Conservation (phyloP, 1,284 basidiomycete genomes). For the Boletus semigastroideus region DNA sequence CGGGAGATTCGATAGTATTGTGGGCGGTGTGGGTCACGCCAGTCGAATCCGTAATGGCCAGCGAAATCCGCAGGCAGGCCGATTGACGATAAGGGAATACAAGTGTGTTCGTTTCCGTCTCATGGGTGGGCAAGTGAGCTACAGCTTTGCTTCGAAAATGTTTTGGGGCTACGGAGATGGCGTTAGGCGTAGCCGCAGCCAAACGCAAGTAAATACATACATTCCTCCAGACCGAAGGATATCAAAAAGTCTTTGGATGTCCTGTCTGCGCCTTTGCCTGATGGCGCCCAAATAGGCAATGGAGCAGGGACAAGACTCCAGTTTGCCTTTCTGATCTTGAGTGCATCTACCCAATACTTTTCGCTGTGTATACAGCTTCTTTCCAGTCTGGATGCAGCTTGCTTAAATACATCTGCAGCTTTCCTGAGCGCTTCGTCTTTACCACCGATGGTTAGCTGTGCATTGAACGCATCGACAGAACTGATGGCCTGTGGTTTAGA, state of each 20-base stretch:
- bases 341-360: conserved; percentile 75
- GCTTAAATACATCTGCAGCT: conserved; percentile 66
- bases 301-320: conserved; percentile 79
- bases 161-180: conserved; percentile 50
- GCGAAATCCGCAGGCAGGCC: conserved; percentile 57
- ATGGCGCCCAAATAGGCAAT: conserved; percentile 62
- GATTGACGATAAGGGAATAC: conserved; percentile 62
- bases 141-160: conserved; percentile 63
- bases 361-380: conserved; percentile 58
- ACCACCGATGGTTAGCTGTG: conserved; percentile 69
- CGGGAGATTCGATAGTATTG: conserved; percentile 38
- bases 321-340: conserved; percentile 69
- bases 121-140: conserved; percentile 59
- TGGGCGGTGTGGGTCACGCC: conserved; percentile 37
- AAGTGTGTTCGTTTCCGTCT: conserved; percentile 43
- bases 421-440: conserved; percentile 76
- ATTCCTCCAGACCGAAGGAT: conserved; percentile 76
- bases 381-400: conserved; percentile 68
- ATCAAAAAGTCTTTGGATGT: conserved; percentile 77
- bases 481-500: conserved; percentile 60
- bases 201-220: conserved; percentile 41
- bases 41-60: conserved; percentile 38
- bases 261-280: conserved; percentile 71
- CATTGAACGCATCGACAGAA: conserved; percentile 73
- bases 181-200: conserved; percentile 7